phyloP scores from a whole-genome alignment of 306 rosid species.

The Elaeagnus macrophylla region DNA sequence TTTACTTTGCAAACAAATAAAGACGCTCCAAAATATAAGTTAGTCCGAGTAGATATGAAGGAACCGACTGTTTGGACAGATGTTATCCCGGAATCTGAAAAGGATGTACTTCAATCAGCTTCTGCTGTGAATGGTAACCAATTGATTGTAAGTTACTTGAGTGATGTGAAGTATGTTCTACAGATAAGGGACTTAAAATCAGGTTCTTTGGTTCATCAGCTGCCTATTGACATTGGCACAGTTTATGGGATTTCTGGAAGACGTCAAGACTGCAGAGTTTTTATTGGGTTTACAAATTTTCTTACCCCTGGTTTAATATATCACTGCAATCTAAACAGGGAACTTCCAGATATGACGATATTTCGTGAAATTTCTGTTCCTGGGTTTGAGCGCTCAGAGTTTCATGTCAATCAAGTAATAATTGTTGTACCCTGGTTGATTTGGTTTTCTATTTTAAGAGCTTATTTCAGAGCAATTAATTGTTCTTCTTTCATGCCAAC shows the following conservation, averaged over 20 bases:
- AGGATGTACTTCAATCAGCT: constrained; percentile 75
- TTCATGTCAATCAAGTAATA: constrained; percentile 66
- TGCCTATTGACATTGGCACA: constrained; percentile 87
- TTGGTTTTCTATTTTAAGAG: no score
- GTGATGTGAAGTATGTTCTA: constrained; percentile 75
- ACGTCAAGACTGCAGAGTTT: constrained; percentile 56
- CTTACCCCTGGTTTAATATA: constrained; percentile 79
- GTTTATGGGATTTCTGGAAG: constrained; percentile 61
- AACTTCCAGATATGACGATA: constrained; percentile 55
- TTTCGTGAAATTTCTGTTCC: constrained; percentile 72
- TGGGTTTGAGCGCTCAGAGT: constrained; percentile 70
- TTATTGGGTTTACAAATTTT: constrained; percentile 74
- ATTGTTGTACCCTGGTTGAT: not conserved
- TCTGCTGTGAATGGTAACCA: constrained; percentile 67
- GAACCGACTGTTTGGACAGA: constrained; percentile 70
- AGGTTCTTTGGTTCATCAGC: constrained; percentile 64
- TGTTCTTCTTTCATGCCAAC: not conserved
- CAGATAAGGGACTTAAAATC: constrained; percentile 80
- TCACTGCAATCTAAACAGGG: constrained; percentile 58
- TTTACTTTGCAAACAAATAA: constrained; percentile 80
- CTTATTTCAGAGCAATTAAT: no score
- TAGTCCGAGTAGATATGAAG: constrained; percentile 70
- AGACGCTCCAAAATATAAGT: constrained; percentile 86
- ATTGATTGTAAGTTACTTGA: constrained; percentile 74
- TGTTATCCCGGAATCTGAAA: constrained; percentile 63